Evolutionary conservation across 2,329 filamentous ascomycete genomes (phyloP), one percentile per base, ranked within the genome.

Genomic region (Monosporascus sp.): DNA sequence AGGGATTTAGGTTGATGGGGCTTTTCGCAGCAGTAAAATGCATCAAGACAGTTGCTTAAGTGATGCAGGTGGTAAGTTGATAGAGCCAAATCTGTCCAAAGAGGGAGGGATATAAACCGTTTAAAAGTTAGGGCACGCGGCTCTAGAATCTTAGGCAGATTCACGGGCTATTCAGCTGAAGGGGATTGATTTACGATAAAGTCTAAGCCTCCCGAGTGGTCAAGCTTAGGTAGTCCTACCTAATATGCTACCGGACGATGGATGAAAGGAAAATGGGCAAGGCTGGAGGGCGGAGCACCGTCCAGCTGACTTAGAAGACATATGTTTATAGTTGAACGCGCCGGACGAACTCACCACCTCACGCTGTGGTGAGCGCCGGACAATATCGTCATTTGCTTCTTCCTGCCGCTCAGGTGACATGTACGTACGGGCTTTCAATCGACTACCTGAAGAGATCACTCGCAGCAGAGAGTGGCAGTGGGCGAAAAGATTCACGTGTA

Each of bases 401-500:
- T 43, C 39, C 22, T 24, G 20, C 39, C 18, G 11, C 39, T 20
- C 18, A 18, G 39, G 18, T 14, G 22, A 20, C 9, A 43, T 43
- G 39, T 24, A 43, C 5, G 6, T 39, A 18, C 9, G 22, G 11
- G 39, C 11, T 43, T 43, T 9, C 6, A 20, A 43, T 14, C 39
- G 20, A 14, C n/a, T 24, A 18, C 8, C 39, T 20, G 18, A 14
- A 43, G 9, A 7, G 39, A 43, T 43, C 39, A 43, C 39, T 43
- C 22, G 18, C 39, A 43, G 39, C 18, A 18, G 24, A 58, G 47
- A 60, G 58, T 60, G 38, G 48, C 52, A 60, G 37, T 25, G 46
- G 25, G 31, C 51, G 31, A 49, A 50, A 14, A n/a, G 9, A 46
- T 46, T 27, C 43, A 46, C 27, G 38, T 51, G 25, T 37, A 38